These are phyloP conservation scores for Astrocystis sublimbata DNA, from an alignment of 495 filamentous ascomycete genomes.

Conservation along the genomic window DNA sequence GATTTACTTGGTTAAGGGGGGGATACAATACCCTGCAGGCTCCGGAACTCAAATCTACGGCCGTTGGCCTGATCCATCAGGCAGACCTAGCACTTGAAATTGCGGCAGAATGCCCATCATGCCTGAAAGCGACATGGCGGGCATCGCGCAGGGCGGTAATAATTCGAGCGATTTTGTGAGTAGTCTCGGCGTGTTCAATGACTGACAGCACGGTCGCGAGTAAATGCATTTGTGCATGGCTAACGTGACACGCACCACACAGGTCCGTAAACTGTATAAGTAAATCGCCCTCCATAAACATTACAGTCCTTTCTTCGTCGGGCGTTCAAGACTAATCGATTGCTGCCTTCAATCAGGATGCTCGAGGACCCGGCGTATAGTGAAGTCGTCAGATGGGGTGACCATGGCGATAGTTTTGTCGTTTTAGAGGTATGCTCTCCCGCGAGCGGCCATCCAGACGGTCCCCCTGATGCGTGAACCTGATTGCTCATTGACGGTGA, in stretches of 20 bases:
- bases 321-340: slow-evolving; percentile 24
- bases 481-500: slow-evolving; percentile 10
- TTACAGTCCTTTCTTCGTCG: slow-evolving; percentile 2
- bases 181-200: slow-evolving; percentile 13
- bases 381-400: slow-evolving; percentile 91
- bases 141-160: slow-evolving; percentile 41
- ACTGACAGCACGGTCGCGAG: slow-evolving; percentile 21
- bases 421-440: slow-evolving; percentile 78
- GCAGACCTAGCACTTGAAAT: neutral
- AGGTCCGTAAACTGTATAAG: slow-evolving; percentile 99
- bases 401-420: slow-evolving; percentile 93
- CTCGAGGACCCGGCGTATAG: slow-evolving; percentile 93
- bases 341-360: slow-evolving; percentile 68
- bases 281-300: slow-evolving; percentile 40
- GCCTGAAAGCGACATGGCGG: slow-evolving; percentile 43
- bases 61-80: slow-evolving; percentile 5
- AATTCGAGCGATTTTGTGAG: slow-evolving; percentile 56
- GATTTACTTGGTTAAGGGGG: neutral
- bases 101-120: slow-evolving; percentile 33
- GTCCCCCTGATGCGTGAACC: neutral
- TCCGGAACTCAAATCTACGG: neutral
- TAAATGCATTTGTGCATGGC: slow-evolving; percentile 21
- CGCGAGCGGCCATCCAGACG: neutral
- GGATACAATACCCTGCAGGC: slow-evolving; percentile 1
- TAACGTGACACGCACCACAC: slow-evolving; percentile 20